Conservation (phyloP, 257 asterid genomes). For the Nicotiana sylvestris region DNA sequence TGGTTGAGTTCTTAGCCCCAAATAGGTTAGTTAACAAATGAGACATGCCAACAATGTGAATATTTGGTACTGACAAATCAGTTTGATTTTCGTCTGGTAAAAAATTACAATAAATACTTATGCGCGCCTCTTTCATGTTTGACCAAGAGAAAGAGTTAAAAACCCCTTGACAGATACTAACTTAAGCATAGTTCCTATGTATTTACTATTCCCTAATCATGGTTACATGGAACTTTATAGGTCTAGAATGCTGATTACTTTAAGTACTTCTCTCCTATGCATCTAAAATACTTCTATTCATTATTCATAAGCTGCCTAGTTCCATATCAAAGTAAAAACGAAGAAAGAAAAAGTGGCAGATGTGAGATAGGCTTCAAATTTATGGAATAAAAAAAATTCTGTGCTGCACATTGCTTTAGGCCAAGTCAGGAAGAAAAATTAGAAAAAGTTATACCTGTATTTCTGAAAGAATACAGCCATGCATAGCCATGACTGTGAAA, state of each 20-base stretch:
- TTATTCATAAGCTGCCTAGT: neutral
- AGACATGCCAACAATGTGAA: neutral
- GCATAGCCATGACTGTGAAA: constrained; percentile 97
- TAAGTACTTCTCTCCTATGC: neutral
- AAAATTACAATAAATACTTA: neutral
- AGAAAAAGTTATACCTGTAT: constrained; percentile 63
- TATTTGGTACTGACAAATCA: neutral
- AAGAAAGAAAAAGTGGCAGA: neutral
- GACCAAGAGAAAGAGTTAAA: neutral
- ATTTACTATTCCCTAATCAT: neutral
- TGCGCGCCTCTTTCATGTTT: neutral
- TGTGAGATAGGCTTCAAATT: neutral
- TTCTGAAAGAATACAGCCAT: constrained; percentile 89
- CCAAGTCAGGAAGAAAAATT: neutral
- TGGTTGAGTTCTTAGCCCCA: neutral
- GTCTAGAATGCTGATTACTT: neutral
- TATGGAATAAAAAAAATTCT: neutral
- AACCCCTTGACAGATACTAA: neutral
- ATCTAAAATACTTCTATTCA: neutral
- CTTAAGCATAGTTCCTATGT: neutral
- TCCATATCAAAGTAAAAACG: neutral
- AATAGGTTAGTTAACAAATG: neutral
- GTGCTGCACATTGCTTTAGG: neutral
- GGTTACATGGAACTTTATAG: neutral
- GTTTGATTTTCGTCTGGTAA: neutral